Base-by-base conservation (phyloP, 176 grass and related monocot species). In the Bonia amplexicaulis region DNA sequence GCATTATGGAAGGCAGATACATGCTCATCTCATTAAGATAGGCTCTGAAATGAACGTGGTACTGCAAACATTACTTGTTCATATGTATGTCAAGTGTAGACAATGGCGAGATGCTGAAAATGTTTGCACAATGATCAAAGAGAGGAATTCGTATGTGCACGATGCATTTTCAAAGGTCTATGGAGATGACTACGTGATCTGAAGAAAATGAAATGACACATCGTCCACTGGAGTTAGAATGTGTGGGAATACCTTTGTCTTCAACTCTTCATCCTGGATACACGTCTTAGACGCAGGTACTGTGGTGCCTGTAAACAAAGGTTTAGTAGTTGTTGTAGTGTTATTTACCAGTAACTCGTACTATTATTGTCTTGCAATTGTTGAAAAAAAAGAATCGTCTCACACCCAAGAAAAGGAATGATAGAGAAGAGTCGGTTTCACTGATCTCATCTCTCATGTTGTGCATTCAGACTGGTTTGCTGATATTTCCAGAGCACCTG, bases 81-180 rank as follows among this genome's bases (percentile, higher is more conserved):
- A 87, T 75, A 87, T 90, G 89, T 90, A 90, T 83, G 77, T 76
- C 89, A 91, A 73, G 42, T 91, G 89, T 45, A 70, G 63, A 53
- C 69, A 71, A 37, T 79, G 44, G 89, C 61, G 54, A 7, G 76
- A 87, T 7, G 89, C 85, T 69, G 69, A 87, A 23, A 87, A 87
- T 47, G 85, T 91, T 80, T 91, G 89, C 70, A 54, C 60, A 12
- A 63, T 80, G 80, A 91, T 91, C 62, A 71, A 57, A 80, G 85
- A 90, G 70, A 87, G 89, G 85, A 91, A 91, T 46, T 76, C 63
- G 0, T 60, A 84, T 84, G 85, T 91, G 31, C 12, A 76, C 0
- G 69, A 87, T 62, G 89, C 80, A 62, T 87, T 91, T 78, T 75
- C 72, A 48, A 91, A 91, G 76, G 80, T 91, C 3, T 87, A 84